phyloP scores from a whole-genome alignment of 1,139 yeast species.

The Scheffersomyces segobiensis region DNA sequence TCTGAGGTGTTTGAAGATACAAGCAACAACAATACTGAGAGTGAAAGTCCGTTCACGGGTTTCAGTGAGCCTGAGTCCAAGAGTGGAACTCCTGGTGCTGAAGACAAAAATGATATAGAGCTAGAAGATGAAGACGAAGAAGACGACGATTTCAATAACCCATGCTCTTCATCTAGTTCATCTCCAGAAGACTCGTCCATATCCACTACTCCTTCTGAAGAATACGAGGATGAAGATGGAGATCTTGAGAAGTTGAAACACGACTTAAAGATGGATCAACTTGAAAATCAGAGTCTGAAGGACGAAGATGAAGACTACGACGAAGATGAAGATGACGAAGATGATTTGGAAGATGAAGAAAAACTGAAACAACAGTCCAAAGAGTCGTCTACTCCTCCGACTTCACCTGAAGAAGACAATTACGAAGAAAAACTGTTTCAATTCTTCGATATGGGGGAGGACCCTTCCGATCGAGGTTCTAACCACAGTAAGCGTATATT shows the following conservation, averaged over 20 bases:
- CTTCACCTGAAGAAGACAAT: slow-evolving; percentile 42
- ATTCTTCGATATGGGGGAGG: slow-evolving; percentile 55
- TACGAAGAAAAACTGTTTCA: slow-evolving; percentile 20
- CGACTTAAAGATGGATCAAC: slow-evolving; percentile 33
- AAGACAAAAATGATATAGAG: slow-evolving; percentile 18
- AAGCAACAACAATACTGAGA: not conserved
- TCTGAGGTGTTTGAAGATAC: slow-evolving; percentile 24
- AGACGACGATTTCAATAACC: slow-evolving; percentile 14
- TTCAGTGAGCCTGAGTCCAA: slow-evolving; percentile 11
- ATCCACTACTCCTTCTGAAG: slow-evolving; percentile 9
- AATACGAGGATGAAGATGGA: slow-evolving; percentile 25
- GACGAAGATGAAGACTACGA: slow-evolving; percentile 21
- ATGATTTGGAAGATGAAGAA: slow-evolving; percentile 1
- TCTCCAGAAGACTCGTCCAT: slow-evolving; percentile 1
- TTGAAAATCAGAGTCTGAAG: slow-evolving; percentile 12
- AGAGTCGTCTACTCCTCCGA: slow-evolving; percentile 37
- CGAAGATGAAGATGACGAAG: slow-evolving; percentile 7
- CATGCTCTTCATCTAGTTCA: slow-evolving; percentile 1
- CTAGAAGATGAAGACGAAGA: slow-evolving; percentile 22
- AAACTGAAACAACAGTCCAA: slow-evolving; percentile 1
- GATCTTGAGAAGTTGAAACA: slow-evolving; percentile 33
- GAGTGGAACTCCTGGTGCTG: slow-evolving; percentile 5
- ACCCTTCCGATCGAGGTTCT: slow-evolving; percentile 56
- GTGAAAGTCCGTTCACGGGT: slow-evolving; percentile 16
- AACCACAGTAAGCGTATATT: slow-evolving; percentile 53